These are phyloP conservation scores for Trichodelitschia bisporula DNA, from an alignment of 495 filamentous ascomycete species.

Conservation along the genomic window DNA sequence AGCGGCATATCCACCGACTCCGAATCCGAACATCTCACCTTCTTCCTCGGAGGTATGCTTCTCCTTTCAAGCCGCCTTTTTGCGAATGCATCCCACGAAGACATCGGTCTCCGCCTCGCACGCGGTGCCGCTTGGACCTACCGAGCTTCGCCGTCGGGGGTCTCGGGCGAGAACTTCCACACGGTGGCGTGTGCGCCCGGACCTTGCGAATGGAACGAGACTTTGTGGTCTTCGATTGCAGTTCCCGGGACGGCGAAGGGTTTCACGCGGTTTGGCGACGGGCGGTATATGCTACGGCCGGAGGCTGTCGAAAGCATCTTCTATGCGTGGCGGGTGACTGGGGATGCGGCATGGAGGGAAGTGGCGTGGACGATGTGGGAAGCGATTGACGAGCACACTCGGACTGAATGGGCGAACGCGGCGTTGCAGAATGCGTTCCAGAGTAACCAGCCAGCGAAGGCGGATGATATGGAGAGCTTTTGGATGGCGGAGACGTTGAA, in stretches of 20 bases:
- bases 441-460: constrained; percentile 9
- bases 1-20: constrained; percentile 32
- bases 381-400: constrained; percentile 15
- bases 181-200: too few species aligned
- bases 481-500: constrained; percentile 79
- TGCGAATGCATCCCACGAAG: constrained; percentile 26
- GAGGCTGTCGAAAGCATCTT: constrained; percentile 79
- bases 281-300: constrained; percentile 47
- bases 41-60: constrained; percentile 43
- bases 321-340: constrained; percentile 66
- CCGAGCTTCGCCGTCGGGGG: constrained; percentile 33
- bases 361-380: constrained; percentile 54
- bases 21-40: constrained; percentile 48
- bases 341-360: constrained; percentile 24
- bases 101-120: constrained; percentile 27
- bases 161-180: too few species aligned
- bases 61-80: constrained; percentile 34
- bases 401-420: constrained; percentile 40
- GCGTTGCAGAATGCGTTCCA: constrained; percentile 41
- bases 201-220: constrained; percentile 48
- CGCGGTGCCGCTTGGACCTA: constrained; percentile 37
- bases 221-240: constrained; percentile 56
- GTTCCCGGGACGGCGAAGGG: too few species aligned
- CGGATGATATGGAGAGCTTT: constrained; percentile 68
- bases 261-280: too few species aligned